Percentiles rank a stretch among this genome's conserved stretches.
phyloP scores from a whole-genome alignment of 345 rosid species.

The Gossypium bickii region DNA sequence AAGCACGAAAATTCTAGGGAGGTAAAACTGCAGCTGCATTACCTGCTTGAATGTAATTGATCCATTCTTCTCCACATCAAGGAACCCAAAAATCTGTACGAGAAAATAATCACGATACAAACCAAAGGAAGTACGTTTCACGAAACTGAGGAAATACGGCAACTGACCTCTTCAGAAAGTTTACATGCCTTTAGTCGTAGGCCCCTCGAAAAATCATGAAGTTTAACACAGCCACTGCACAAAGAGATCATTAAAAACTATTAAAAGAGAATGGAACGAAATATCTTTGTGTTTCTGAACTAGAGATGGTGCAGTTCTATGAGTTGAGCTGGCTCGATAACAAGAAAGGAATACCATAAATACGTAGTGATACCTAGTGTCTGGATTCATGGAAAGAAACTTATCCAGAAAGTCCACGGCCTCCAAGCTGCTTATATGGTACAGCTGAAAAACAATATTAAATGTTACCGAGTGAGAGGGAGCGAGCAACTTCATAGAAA shows the following conservation, averaged over 20 bases:
- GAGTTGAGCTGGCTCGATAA: background rate
- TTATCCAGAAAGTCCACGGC: slow-evolving; percentile 71
- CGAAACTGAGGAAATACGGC: background rate
- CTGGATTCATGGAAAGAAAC: slow-evolving; percentile 85
- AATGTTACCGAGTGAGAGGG: slow-evolving; percentile 8
- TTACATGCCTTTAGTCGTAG: slow-evolving; percentile 53
- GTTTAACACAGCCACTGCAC: slow-evolving; percentile 73
- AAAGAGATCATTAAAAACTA: slow-evolving; percentile 6
- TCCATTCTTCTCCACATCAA: slow-evolving; percentile 74
- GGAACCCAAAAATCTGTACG: slow-evolving; percentile 71
- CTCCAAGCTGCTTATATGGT: slow-evolving; percentile 68
- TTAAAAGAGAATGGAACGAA: background rate
- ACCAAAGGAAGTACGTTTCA: no score
- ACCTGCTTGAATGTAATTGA: slow-evolving; percentile 91
- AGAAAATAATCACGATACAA: background rate
- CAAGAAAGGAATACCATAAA: slow-evolving; percentile 1
- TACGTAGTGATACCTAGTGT: slow-evolving; percentile 48
- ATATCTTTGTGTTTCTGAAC: background rate
- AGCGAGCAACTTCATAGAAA: background rate
- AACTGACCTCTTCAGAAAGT: slow-evolving; percentile 66
- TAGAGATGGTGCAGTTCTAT: background rate
- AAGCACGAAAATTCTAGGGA: background rate
- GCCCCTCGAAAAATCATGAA: slow-evolving; percentile 52
- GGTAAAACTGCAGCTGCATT: background rate
- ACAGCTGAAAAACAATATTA: slow-evolving; percentile 48